Percentiles rank a stretch among this genome's conserved stretches.
These are phyloP conservation scores for Juglanconis oblonga DNA, from an alignment of 2,329 filamentous ascomycete species.

Conservation along the genomic window DNA sequence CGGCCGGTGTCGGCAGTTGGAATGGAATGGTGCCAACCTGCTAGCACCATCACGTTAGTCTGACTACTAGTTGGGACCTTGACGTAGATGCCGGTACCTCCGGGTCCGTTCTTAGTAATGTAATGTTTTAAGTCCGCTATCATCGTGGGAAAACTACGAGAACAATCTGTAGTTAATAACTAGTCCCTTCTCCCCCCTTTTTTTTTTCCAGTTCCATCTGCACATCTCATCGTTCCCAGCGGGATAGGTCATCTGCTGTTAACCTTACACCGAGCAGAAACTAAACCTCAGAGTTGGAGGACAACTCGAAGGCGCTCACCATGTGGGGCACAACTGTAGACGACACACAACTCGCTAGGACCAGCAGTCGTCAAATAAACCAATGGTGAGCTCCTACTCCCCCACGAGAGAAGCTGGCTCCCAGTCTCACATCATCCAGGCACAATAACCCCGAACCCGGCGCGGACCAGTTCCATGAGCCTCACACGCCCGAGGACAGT, in stretches of 20 bases:
- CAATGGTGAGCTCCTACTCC: neutral
- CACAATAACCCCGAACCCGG: constrained; percentile 3
- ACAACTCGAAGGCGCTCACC: neutral
- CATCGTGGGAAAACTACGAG: neutral
- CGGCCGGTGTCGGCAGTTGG: neutral
- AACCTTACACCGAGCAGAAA: neutral
- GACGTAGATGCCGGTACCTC: neutral
- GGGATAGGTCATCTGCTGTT: neutral
- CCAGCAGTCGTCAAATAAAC: constrained; percentile 10
- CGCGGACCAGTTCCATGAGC: neutral
- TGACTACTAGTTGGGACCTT: neutral
- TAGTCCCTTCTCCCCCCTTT: neutral
- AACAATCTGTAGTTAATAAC: neutral
- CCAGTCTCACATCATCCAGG: neutral
- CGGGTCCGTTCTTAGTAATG: neutral
- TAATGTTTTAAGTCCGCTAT: neutral
- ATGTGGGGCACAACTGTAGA: constrained; percentile 14
- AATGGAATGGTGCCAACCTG: neutral
- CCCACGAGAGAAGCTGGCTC: neutral
- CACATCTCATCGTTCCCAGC: no score
- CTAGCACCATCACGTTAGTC: neutral
- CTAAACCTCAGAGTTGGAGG: neutral
- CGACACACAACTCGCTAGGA: neutral
- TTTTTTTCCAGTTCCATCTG: neutral
- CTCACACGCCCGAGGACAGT: neutral